These are phyloP conservation scores for Coleophoma crateriformis DNA, from an alignment of 2,329 filamentous ascomycete genomes.

Conservation along the genomic window DNA sequence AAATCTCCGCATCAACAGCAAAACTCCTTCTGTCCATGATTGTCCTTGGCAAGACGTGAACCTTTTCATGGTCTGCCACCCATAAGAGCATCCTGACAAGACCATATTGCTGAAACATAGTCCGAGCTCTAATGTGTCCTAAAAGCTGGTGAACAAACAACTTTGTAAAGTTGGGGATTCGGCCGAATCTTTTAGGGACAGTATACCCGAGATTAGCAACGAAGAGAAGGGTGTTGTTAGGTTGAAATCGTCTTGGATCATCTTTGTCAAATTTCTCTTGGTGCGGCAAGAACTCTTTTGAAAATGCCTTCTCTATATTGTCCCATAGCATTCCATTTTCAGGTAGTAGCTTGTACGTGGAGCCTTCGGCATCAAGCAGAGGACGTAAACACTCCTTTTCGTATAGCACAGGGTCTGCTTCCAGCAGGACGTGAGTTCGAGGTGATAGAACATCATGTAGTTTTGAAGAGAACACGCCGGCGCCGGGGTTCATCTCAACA, in stretches of 20 bases:
- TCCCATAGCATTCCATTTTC: slow-evolving; percentile 55
- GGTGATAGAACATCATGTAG: slow-evolving; percentile 72
- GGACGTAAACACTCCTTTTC: slow-evolving; percentile 49
- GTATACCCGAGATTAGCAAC: slow-evolving; percentile 59
- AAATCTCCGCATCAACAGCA: slow-evolving; percentile 54
- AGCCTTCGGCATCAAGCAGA: slow-evolving; percentile 43
- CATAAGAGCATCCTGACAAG: slow-evolving; percentile 75
- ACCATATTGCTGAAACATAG: slow-evolving; percentile 69
- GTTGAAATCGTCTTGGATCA: slow-evolving; percentile 31
- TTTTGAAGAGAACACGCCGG: slow-evolving; percentile 71
- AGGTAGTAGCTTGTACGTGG: slow-evolving; percentile 42
- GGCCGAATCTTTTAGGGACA: slow-evolving; percentile 42
- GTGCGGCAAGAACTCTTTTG: slow-evolving; percentile 43
- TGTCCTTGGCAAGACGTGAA: slow-evolving; percentile 52
- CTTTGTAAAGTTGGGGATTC: slow-evolving; percentile 49
- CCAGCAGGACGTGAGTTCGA: slow-evolving; percentile 77
- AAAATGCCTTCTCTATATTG: slow-evolving; percentile 50
- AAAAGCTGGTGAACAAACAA: slow-evolving; percentile 59
- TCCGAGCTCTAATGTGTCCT: slow-evolving; percentile 48
- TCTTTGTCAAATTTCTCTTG: slow-evolving; percentile 37
- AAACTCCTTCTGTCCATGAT: slow-evolving; percentile 49
- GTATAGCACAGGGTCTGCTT: slow-evolving; percentile 59
- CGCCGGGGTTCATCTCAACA: slow-evolving; percentile 79
- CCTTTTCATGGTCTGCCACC: slow-evolving; percentile 56
- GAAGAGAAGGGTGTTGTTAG: slow-evolving; percentile 71